These are phyloP conservation scores for Silene coronaria DNA, from an alignment of 179 eudicot species.

Conservation along the genomic window DNA sequence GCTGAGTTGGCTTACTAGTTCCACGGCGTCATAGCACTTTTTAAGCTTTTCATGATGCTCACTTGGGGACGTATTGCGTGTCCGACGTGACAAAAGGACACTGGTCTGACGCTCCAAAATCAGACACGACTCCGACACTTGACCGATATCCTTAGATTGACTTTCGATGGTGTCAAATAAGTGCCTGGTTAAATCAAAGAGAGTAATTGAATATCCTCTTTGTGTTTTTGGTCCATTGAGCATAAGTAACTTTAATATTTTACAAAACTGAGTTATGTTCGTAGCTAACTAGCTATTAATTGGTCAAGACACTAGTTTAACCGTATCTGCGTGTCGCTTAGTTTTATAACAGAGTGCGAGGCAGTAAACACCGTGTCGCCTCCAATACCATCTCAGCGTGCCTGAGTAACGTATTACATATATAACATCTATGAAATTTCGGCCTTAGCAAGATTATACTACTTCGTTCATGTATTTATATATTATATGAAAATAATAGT, in stretches of 20 bases:
- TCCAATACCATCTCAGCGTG: neutral
- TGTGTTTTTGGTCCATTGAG: too few species aligned
- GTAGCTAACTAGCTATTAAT: neutral
- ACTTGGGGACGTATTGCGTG: neutral
- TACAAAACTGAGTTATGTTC: too few species aligned
- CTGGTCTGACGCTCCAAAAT: too few species aligned
- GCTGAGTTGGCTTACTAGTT: neutral
- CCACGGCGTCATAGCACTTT: neutral
- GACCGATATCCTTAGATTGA: too few species aligned
- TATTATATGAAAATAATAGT: neutral
- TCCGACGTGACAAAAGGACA: neutral
- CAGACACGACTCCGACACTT: neutral
- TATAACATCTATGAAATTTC: too few species aligned
- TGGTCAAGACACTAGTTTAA: neutral
- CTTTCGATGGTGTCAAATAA: too few species aligned
- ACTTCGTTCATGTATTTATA: neutral
- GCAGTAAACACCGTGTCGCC: too few species aligned
- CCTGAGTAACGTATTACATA: neutral
- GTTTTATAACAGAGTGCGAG: too few species aligned
- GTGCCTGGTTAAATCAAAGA: too few species aligned
- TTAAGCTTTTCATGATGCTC: neutral
- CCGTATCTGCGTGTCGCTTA: too few species aligned
- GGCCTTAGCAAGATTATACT: neutral
- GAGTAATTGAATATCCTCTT: too few species aligned
- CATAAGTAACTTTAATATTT: too few species aligned